Conservation (phyloP, 2,329 filamentous ascomycete genomes). For the Sporothrix schenckii region DNA sequence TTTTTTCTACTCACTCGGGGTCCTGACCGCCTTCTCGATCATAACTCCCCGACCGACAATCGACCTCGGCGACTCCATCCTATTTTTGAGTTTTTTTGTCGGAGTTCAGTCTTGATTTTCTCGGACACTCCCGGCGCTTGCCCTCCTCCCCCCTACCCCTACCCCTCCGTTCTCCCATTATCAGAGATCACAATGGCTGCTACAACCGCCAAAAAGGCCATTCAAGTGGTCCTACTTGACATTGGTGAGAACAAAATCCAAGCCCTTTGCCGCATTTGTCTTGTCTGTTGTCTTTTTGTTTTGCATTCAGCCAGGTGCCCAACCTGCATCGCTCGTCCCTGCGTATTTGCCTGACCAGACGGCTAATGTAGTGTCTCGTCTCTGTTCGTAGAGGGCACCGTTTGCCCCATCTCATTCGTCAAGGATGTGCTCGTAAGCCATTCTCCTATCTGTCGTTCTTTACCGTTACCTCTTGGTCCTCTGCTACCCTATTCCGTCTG, state of each 20-base stretch:
- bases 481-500: neutral
- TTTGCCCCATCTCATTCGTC: conserved; percentile 82
- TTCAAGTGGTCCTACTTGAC: conserved; percentile 59
- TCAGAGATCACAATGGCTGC: conserved; percentile 32
- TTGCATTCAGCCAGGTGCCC: neutral
- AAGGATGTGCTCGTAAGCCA: conserved; percentile 76
- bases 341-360: conserved; percentile 45
- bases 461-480: neutral
- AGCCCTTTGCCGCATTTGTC: neutral
- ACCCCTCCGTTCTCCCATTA: neutral
- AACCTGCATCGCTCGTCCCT: neutral
- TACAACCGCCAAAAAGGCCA: conserved; percentile 38
- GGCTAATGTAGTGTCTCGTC: conserved; percentile 44
- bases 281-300: conserved; percentile 6
- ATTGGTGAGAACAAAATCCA: conserved; percentile 53
- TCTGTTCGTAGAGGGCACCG: conserved; percentile 68
- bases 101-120: neutral
- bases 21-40: conserved; percentile 17
- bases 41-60: neutral
- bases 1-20: neutral
- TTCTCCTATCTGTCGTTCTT: conserved; percentile 30
- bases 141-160: neutral
- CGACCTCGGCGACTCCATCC: conserved; percentile 17
- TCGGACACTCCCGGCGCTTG: conserved; percentile 7
- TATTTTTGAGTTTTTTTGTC: neutral